Evolutionary conservation across 352 stramenopile genomes (phyloP).

Genomic region (Pythium brassicae): DNA sequence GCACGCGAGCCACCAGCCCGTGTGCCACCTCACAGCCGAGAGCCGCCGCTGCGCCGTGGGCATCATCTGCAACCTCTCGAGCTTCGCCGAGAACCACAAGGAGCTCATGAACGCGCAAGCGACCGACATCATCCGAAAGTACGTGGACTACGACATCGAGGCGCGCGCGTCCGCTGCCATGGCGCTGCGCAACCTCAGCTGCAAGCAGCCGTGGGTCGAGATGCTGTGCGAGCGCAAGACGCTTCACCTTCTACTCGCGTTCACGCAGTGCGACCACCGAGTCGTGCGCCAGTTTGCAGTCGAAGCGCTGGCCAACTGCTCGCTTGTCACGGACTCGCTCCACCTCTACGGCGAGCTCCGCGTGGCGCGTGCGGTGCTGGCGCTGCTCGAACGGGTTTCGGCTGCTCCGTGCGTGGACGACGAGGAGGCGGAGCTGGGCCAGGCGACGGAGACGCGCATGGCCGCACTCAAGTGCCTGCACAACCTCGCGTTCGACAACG

Average conservation of each 20-base stretch:
- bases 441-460: slow-evolving; percentile 46
- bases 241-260: slow-evolving; percentile 51
- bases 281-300: slow-evolving; percentile 61
- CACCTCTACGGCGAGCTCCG: slow-evolving; percentile 71
- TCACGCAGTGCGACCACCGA: slow-evolving; percentile 45
- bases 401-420: not conserved
- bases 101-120: slow-evolving; percentile 77
- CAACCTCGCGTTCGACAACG: slow-evolving; percentile 61
- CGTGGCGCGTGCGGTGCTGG: slow-evolving; percentile 42
- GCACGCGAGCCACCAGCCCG: slow-evolving; percentile 3
- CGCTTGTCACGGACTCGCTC: slow-evolving; percentile 62
- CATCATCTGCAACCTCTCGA: slow-evolving; percentile 75
- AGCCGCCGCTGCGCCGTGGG: slow-evolving; percentile 54
- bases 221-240: slow-evolving; percentile 76
- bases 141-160: slow-evolving; percentile 66
- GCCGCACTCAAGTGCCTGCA: slow-evolving; percentile 65
- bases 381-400: slow-evolving; percentile 32
- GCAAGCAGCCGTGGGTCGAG: slow-evolving; percentile 67
- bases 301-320: slow-evolving; percentile 73
- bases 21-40: slow-evolving; percentile 25
- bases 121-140: slow-evolving; percentile 60
- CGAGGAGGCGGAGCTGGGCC: not conserved
- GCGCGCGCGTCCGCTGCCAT: slow-evolving; percentile 66
- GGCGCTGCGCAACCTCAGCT: slow-evolving; percentile 71
- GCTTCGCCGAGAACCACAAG: slow-evolving; percentile 73